phyloP scores from a whole-genome alignment of 345 rosid species.

The Aethionema arabicum region DNA sequence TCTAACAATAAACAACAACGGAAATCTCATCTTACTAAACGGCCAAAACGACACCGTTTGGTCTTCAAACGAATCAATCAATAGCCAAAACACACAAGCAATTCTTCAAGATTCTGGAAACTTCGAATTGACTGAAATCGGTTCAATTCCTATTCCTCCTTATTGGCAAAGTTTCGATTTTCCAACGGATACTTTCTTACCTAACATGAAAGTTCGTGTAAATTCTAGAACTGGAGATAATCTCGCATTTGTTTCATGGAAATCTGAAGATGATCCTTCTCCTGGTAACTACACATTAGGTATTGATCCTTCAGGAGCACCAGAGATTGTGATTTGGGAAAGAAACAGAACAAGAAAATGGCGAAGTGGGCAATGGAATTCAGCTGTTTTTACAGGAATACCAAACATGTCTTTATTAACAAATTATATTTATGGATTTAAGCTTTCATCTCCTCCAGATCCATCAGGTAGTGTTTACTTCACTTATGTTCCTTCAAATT shows the following conservation, averaged over 20 bases:
- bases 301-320: slow-evolving; percentile 57
- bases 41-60: slow-evolving; percentile 44
- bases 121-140: slow-evolving; percentile 34
- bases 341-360: slow-evolving; percentile 47
- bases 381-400: slow-evolving; percentile 52
- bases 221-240: slow-evolving; percentile 42
- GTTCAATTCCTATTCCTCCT: slow-evolving; percentile 12
- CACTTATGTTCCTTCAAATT: slow-evolving; percentile 46
- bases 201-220: slow-evolving; percentile 57
- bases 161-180: slow-evolving; percentile 66
- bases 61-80: slow-evolving; percentile 41
- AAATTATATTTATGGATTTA: slow-evolving; percentile 54
- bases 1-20: slow-evolving; percentile 46
- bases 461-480: slow-evolving; percentile 49
- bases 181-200: slow-evolving; percentile 61
- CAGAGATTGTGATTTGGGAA: slow-evolving; percentile 81
- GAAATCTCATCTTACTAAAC: slow-evolving; percentile 51
- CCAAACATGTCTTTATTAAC: slow-evolving; percentile 44
- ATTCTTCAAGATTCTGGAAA: slow-evolving; percentile 40
- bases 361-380: slow-evolving; percentile 88
- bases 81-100: slow-evolving; percentile 39
- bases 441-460: slow-evolving; percentile 36
- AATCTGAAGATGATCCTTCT: slow-evolving; percentile 56
- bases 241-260: slow-evolving; percentile 59
- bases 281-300: slow-evolving; percentile 61